Percentiles rank a stretch among this genome's conserved stretches.
These are phyloP conservation scores for Sporothrix brunneoviolacea DNA, from an alignment of 2,329 filamentous ascomycete species.

Conservation along the genomic window DNA sequence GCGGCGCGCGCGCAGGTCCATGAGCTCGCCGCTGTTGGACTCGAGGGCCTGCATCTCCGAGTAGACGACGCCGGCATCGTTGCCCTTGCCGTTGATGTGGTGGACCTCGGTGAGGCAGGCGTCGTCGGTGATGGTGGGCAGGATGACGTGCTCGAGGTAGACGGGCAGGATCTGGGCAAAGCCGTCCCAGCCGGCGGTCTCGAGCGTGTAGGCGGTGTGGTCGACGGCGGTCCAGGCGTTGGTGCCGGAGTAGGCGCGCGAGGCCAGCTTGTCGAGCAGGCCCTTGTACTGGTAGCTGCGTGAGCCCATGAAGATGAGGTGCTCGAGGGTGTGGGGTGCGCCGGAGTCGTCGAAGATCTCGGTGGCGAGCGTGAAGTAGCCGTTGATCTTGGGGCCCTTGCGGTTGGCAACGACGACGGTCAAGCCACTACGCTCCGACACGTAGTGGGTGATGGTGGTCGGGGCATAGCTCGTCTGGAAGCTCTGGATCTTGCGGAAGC, in stretches of 20 bases:
- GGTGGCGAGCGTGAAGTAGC: constrained; percentile 91
- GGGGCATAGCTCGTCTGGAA: constrained; percentile 90
- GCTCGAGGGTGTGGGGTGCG: constrained; percentile 79
- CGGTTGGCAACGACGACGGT: constrained; percentile 86
- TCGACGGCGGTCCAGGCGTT: constrained; percentile 98
- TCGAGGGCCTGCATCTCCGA: constrained; percentile 98
- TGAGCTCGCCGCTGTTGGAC: constrained; percentile 75
- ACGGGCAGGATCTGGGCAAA: constrained; percentile 92
- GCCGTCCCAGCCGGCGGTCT: constrained; percentile 94
- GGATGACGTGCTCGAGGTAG: constrained; percentile 88
- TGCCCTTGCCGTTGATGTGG: constrained; percentile 85
- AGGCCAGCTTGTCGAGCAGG: constrained; percentile 87
- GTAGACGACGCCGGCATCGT: constrained; percentile 96
- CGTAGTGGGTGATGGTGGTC: constrained; percentile 86
- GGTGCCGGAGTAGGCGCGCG: constrained; percentile 84
- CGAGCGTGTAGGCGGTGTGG: constrained; percentile 91
- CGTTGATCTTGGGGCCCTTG: constrained; percentile 88
- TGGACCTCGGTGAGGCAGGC: constrained; percentile 94
- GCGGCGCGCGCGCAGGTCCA: constrained; percentile 74
- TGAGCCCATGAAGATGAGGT: constrained; percentile 83
- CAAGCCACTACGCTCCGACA: constrained; percentile 90
- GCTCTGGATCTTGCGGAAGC: constrained; percentile 77
- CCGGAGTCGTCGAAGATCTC: constrained; percentile 98
- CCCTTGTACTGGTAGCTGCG: constrained; percentile 93
- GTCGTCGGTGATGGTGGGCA: constrained; percentile 87